These are phyloP conservation scores for Gloeostereum incarnatum DNA, from an alignment of 768 basidiomycete genomes.

Conservation along the genomic window DNA sequence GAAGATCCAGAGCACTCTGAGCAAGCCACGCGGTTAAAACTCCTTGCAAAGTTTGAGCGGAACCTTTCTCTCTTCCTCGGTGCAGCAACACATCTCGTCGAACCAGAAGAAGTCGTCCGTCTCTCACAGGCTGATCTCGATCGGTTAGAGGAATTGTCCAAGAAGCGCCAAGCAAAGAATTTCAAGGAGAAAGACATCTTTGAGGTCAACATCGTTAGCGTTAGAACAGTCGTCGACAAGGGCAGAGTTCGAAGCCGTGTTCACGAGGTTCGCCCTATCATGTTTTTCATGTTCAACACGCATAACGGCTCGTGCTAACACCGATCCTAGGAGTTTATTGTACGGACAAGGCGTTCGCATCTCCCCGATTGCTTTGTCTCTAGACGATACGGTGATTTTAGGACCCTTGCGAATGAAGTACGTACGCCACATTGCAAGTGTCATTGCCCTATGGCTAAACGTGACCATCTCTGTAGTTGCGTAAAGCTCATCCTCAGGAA, in stretches of 20 bases:
- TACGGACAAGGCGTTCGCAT: constrained; percentile 72
- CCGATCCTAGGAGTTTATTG: constrained; percentile 76
- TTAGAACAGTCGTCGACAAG: constrained; percentile 76
- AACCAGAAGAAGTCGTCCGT: constrained; percentile 84
- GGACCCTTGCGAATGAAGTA: constrained; percentile 78
- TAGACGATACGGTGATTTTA: constrained; percentile 93
- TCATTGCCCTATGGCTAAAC: constrained; percentile 4
- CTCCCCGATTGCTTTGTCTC: constrained; percentile 80
- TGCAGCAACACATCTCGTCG: constrained; percentile 72
- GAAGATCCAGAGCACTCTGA: constrained; percentile 41
- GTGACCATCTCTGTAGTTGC: constrained; percentile 44
- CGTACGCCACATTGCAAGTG: constrained; percentile 6
- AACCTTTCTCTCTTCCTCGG: constrained; percentile 77
- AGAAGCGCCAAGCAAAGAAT: constrained; percentile 46
- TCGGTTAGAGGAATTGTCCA: constrained; percentile 63
- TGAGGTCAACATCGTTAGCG: constrained; percentile 86
- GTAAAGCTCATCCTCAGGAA: constrained; percentile 78
- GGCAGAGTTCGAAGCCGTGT: constrained; percentile 76
- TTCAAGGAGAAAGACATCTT: constrained; percentile 48
- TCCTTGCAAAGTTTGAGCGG: constrained; percentile 75
- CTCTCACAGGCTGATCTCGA: constrained; percentile 80
- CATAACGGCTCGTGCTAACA: constrained; percentile 7
- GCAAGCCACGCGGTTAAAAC: constrained; percentile 52
- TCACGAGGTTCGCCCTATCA: constrained; percentile 65
- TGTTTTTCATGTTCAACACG: constrained; percentile 4